phyloP scores from a whole-genome alignment of 192 early-diverging fungal species.

The Chytriomyces hyalinus region DNA sequence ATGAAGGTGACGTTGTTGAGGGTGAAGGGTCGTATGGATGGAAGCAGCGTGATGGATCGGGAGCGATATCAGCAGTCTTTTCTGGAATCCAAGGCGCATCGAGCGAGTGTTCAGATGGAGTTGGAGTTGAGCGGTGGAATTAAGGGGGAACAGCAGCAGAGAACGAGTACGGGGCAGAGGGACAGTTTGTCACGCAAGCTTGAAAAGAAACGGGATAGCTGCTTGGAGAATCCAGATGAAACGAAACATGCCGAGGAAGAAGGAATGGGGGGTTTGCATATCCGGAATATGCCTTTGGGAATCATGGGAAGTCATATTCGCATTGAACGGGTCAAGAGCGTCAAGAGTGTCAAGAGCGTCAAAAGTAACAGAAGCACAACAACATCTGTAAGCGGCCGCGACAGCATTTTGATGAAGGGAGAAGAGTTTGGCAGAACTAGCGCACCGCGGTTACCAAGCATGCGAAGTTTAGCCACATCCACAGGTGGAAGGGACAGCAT shows the following conservation, averaged over 20 bases:
- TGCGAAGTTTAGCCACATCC: background rate
- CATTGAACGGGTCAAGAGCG: background rate
- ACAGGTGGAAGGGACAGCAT: background rate
- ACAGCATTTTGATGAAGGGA: too few relatives aligned
- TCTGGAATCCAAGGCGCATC: background rate
- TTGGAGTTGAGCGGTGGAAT: background rate
- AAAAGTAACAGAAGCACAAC: background rate
- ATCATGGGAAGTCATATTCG: background rate
- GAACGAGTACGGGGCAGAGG: background rate
- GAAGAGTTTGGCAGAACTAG: background rate
- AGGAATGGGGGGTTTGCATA: background rate
- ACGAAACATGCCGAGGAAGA: background rate
- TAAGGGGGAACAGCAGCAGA: background rate
- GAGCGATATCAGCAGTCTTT: background rate
- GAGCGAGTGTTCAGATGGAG: background rate
- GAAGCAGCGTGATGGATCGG: background rate
- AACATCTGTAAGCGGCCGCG: too few relatives aligned
- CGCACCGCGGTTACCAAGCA: background rate
- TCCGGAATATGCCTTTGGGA: background rate
- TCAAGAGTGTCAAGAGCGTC: slow-evolving; percentile 3
- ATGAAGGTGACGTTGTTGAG: slow-evolving; percentile 22
- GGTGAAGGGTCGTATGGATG: background rate
- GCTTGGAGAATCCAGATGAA: too few relatives aligned
- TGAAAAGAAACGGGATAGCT: too few relatives aligned
- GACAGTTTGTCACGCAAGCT: background rate